A percentile compares a stretch with the other conserved stretches of the same genome.
These are phyloP conservation scores for Cladobotryum protrusum DNA, from an alignment of 2,329 filamentous ascomycete genomes.

Conservation along the genomic window DNA sequence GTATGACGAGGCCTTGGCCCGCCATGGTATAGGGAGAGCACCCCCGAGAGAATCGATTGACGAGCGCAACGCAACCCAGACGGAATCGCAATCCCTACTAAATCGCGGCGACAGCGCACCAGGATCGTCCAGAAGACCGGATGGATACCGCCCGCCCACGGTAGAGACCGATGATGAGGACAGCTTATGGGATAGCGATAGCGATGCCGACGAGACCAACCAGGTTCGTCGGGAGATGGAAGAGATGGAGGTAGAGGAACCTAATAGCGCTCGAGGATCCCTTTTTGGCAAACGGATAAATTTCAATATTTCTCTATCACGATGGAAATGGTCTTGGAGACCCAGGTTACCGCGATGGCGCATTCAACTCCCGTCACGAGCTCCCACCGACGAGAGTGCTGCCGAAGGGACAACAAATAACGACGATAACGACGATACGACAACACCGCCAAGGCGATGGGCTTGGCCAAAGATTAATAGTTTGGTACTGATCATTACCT, in stretches of 20 bases:
- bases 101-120: slow-evolving; percentile 38
- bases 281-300: slow-evolving; percentile 52
- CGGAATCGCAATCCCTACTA: slow-evolving; percentile 73
- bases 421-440: slow-evolving; percentile 21
- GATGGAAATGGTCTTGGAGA: slow-evolving; percentile 51
- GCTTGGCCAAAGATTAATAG: slow-evolving; percentile 35
- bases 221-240: slow-evolving; percentile 76
- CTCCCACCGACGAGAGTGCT: slow-evolving; percentile 18
- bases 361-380: slow-evolving; percentile 40
- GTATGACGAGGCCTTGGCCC: slow-evolving; percentile 37
- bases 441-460: slow-evolving; percentile 20
- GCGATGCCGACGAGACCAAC: slow-evolving; percentile 49
- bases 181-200: slow-evolving; percentile 43
- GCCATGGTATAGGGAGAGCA: slow-evolving; percentile 26
- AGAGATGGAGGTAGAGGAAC: slow-evolving; percentile 81
- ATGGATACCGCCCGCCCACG: slow-evolving; percentile 70
- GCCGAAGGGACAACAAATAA: slow-evolving; percentile 12
- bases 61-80: slow-evolving; percentile 60
- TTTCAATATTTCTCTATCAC: slow-evolving; percentile 45
- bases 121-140: slow-evolving; percentile 37
- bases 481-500: slow-evolving; percentile 49
- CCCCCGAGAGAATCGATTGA: slow-evolving; percentile 32
- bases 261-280: slow-evolving; percentile 38
- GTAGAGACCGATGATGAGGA: slow-evolving; percentile 71
- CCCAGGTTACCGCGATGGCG: slow-evolving; percentile 46